These are phyloP conservation scores for Coemansia erecta DNA, from an alignment of 192 early-diverging fungal genomes.

Conservation along the genomic window DNA sequence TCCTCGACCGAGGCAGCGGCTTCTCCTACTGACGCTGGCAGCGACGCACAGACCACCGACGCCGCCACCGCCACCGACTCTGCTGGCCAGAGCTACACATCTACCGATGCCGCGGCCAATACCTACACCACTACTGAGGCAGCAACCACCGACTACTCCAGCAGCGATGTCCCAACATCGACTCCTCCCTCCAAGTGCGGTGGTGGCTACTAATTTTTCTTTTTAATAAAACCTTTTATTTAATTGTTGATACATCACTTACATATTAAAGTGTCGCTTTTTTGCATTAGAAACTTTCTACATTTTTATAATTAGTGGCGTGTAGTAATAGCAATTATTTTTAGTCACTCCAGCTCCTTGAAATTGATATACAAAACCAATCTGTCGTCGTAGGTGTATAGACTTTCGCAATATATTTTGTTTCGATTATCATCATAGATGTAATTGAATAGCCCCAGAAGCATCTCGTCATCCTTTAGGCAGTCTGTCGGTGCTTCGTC, in stretches of 20 bases:
- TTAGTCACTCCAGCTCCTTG: not conserved
- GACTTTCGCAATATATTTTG: too few relatives aligned
- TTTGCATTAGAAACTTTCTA: not conserved
- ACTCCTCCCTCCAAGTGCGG: conserved; percentile 5
- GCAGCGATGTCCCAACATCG: not conserved
- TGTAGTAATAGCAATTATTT: too few relatives aligned
- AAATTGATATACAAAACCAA: not conserved
- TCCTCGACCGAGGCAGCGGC: too few relatives aligned
- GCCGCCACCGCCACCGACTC: not conserved
- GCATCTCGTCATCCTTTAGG: too few relatives aligned
- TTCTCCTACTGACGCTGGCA: not conserved
- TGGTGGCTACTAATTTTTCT: not conserved
- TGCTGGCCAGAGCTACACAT: not conserved
- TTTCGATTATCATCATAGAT: too few relatives aligned
- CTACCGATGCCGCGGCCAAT: not conserved
- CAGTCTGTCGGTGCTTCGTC: too few relatives aligned
- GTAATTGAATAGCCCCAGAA: too few relatives aligned
- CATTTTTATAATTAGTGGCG: not conserved
- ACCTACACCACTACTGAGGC: not conserved
- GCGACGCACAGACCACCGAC: too few relatives aligned
- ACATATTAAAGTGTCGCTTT: not conserved
- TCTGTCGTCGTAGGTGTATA: too few relatives aligned
- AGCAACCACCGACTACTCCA: not conserved
- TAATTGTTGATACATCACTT: not conserved
- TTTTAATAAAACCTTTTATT: conserved; percentile 1